Percentiles rank a stretch among this genome's conserved stretches.
phyloP scores from a whole-genome alignment of 192 early-diverging fungal species.

The Podila epicladia region DNA sequence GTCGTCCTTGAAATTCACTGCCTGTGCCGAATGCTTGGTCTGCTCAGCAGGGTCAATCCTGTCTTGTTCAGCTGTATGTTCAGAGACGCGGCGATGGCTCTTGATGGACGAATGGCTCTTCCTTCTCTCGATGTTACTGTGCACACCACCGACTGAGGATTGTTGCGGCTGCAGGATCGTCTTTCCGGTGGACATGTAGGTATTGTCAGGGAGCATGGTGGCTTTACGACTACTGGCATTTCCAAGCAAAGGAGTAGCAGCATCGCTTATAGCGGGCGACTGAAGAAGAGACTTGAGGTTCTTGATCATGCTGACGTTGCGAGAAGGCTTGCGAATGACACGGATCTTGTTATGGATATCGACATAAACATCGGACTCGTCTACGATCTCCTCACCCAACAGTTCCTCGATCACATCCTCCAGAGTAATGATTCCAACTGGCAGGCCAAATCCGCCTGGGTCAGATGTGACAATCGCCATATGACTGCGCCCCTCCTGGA shows the following conservation, averaged over 20 bases:
- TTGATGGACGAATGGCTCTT: not conserved
- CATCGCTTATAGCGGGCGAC: conserved; percentile 24
- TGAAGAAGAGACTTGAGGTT: conserved; percentile 29
- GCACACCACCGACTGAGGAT: not conserved
- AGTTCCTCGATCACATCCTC: conserved; percentile 89
- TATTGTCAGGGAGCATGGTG: conserved; percentile 33
- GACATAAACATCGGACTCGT: conserved; percentile 78
- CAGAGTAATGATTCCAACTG: conserved; percentile 79
- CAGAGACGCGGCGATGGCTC: not conserved
- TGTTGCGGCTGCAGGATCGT: conserved; percentile 30
- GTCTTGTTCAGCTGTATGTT: not conserved
- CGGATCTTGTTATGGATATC: conserved; percentile 66
- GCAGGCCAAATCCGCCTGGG: conserved; percentile 61
- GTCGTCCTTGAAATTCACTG: conserved; percentile 29
- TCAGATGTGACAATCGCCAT: conserved; percentile 73
- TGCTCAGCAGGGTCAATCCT: too few species aligned
- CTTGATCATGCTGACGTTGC: conserved; percentile 41
- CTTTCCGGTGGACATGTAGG: conserved; percentile 40
- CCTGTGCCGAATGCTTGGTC: conserved; percentile 7
- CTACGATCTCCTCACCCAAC: conserved; percentile 85
- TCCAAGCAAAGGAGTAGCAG: conserved; percentile 12
- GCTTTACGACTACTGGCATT: not conserved
- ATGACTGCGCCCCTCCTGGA: conserved; percentile 85
- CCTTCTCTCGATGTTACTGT: not conserved
- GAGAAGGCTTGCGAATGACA: conserved; percentile 59